Conservation (phyloP, 768 basidiomycete species). For the Suillus decipiens region DNA sequence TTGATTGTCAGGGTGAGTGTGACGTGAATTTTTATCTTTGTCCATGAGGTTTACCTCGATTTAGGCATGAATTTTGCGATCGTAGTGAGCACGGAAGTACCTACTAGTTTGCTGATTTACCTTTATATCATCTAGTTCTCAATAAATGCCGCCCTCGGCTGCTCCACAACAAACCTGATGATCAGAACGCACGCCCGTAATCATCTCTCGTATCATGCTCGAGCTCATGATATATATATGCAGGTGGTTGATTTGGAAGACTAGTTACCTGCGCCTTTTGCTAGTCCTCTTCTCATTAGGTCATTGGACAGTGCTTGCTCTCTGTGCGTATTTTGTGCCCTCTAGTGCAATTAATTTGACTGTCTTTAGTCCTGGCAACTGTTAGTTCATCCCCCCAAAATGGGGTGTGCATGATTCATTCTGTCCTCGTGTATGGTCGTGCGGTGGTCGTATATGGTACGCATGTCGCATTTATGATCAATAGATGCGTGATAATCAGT, state of each 20-base stretch:
- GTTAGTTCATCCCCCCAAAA: not conserved
- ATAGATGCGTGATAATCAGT: not conserved
- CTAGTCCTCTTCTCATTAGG: not conserved
- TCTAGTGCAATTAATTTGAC: not conserved
- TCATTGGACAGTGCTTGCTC: not conserved
- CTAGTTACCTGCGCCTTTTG: not conserved
- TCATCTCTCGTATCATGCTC: too few species aligned
- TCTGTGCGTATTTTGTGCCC: not conserved
- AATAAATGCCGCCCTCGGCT: not conserved
- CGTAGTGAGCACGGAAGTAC: not conserved
- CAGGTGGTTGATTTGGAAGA: constrained; percentile 5
- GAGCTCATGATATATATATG: not conserved
- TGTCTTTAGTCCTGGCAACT: not conserved
- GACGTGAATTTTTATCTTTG: not conserved
- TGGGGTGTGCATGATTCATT: not conserved
- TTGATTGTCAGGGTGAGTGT: not conserved
- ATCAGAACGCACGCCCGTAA: not conserved
- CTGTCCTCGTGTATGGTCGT: not conserved
- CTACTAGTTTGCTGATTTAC: not conserved
- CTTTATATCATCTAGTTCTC: not conserved
- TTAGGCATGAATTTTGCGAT: not conserved
- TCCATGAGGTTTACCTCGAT: not conserved
- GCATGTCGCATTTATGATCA: not conserved
- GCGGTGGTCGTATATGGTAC: not conserved
- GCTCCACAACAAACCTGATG: constrained; percentile 3